Base-by-base conservation (phyloP, 1,139 yeast genomes). In the Yamadazyma taylorii region DNA sequence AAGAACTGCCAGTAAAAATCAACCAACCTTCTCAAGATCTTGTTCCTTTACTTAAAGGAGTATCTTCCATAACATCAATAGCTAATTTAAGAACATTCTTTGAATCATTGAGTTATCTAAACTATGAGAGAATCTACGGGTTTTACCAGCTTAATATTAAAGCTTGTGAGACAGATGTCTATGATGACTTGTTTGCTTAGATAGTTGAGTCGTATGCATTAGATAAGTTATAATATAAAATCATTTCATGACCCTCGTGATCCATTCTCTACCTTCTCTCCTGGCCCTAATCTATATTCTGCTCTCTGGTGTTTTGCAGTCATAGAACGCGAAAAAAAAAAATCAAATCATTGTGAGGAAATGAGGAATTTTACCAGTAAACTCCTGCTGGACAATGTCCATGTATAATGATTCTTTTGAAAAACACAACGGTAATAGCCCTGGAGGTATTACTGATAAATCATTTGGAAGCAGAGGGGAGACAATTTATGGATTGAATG, bases 61-160 rank as follows among this genome's bases (percentile, higher is more conserved):
- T 75, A 5, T 63, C 62, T 28, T 50, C 53, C 1, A 62, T 82
- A 16, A 58, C 59, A 2, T 67, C 69, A 28, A 55, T 83, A n/a
- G 60, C 71, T 2, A 73, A 75, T 32, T 63, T 90, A 46, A 75
- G 82, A 39, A 75, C 75, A 9, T 89, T 86, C 53, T 84, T 85
- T 53, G 85, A 82, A 48, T 80, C 78, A 37, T 62, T 87, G 41
- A 80, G 95, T 48, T 75, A 85, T 42, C 71, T 76, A 30, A 82
- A 81, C 45, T 89, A 82, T 56, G 96, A 89, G 55, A 74, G 83
- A 46, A 74, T 76, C 15, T 89, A 82, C 53, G 73, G 80, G 7
- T 61, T 86, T 51, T 68, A 63, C 27, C 55, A 52, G 2, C 61
- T 77, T 1, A 86, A 87, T 52, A 33, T 55, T 21, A 63, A 56